These are phyloP conservation scores for Talaromyces sp. DNA, from an alignment of 2,329 filamentous ascomycete genomes.

Conservation along the genomic window DNA sequence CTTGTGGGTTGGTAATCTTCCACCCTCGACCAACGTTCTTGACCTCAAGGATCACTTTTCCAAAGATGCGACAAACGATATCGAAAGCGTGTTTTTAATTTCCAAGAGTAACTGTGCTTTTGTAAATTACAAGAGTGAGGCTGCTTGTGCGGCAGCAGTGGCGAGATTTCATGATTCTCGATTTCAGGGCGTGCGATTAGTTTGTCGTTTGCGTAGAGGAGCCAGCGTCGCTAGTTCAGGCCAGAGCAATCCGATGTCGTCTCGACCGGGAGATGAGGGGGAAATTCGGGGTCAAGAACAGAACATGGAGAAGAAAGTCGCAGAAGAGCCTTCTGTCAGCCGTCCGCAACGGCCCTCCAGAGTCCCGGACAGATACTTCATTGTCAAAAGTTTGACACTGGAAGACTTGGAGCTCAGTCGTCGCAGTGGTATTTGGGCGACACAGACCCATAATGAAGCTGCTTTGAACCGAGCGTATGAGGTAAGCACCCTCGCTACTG, in stretches of 20 bases:
- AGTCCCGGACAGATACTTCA: slow-evolving; percentile 74
- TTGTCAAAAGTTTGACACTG: slow-evolving; percentile 86
- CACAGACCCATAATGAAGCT: slow-evolving; percentile 90
- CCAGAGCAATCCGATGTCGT: slow-evolving; percentile 34
- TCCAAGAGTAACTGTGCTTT: slow-evolving; percentile 97
- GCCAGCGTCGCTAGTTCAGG: slow-evolving; percentile 40
- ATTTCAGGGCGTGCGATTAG: slow-evolving; percentile 79
- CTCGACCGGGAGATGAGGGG: slow-evolving; percentile 24
- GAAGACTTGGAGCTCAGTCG: slow-evolving; percentile 88
- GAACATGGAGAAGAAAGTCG: slow-evolving; percentile 19
- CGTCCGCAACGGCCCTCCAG: slow-evolving; percentile 25
- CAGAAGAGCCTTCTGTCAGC: background rate
- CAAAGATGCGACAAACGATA: slow-evolving; percentile 65
- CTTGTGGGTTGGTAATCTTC: slow-evolving; percentile 93
- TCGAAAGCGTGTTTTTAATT: slow-evolving; percentile 89
- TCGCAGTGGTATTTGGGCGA: slow-evolving; percentile 87
- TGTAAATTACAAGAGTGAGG: slow-evolving; percentile 85
- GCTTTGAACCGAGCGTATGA: slow-evolving; percentile 75
- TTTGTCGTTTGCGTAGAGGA: slow-evolving; percentile 71
- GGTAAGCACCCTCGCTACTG: slow-evolving; percentile 46
- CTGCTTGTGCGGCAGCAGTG: slow-evolving; percentile 71
- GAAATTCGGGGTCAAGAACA: slow-evolving; percentile 20
- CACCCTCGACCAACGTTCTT: slow-evolving; percentile 75
- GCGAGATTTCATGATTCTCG: slow-evolving; percentile 83
- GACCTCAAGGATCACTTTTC: slow-evolving; percentile 89